Conservation (phyloP, 1,284 basidiomycete genomes). For the Chalciporus sp. region DNA sequence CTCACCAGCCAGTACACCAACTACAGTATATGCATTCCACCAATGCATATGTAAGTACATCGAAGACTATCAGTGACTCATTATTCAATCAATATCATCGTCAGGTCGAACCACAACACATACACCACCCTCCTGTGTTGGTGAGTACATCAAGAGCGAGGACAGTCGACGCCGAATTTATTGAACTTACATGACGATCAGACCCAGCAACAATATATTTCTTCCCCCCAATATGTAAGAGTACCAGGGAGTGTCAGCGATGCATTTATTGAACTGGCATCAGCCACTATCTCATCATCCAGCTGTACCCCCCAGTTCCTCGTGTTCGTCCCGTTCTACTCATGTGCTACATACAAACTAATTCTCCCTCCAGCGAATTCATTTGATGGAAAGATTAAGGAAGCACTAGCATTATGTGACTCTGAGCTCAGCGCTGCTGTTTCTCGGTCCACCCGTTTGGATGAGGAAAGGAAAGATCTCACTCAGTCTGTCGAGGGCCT, state of each 20-base stretch:
- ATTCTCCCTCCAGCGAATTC: constrained; percentile 11
- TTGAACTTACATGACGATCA: too few relatives aligned
- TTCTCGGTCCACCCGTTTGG: constrained; percentile 1
- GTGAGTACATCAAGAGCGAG: not conserved
- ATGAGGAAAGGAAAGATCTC: constrained; percentile 11
- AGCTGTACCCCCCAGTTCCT: not conserved
- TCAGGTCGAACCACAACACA: too few relatives aligned
- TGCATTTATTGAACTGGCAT: too few relatives aligned
- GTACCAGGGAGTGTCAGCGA: too few relatives aligned
- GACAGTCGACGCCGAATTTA: not conserved
- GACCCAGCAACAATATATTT: too few relatives aligned
- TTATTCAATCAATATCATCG: too few relatives aligned
- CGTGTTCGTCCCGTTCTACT: constrained; percentile 14
- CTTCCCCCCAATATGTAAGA: too few relatives aligned
- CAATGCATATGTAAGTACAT: too few relatives aligned
- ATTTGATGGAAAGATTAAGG: constrained; percentile 11
- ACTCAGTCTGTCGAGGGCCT: constrained; percentile 10
- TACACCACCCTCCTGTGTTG: not conserved
- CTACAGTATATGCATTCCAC: too few relatives aligned
- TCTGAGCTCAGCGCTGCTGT: constrained; percentile 5
- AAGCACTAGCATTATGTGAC: not conserved
- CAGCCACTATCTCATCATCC: not conserved
- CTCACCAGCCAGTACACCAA: too few relatives aligned
- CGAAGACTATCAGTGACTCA: too few relatives aligned
- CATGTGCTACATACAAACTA: not conserved